A percentile compares a stretch with the other conserved stretches of the same genome.
These are phyloP conservation scores for Solanum arcanum DNA, from an alignment of 257 asterid species.

Conservation along the genomic window DNA sequence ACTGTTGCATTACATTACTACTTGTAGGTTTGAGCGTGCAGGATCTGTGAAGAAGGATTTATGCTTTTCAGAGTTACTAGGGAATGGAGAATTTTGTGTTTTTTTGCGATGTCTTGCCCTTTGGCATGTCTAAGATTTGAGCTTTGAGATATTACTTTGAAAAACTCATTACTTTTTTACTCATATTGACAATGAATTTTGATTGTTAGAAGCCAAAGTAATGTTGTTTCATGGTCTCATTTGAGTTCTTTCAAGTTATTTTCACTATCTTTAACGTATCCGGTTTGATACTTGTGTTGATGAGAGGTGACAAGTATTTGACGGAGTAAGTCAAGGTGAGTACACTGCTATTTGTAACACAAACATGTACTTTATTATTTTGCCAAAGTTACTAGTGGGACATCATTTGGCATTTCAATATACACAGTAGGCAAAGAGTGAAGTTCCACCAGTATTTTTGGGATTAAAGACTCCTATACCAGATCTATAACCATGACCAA, in stretches of 20 bases:
- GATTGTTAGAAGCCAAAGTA: not conserved
- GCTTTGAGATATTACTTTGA: not conserved
- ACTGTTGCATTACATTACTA: not conserved
- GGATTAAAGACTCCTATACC: not conserved
- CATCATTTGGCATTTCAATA: not conserved
- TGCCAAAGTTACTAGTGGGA: not conserved
- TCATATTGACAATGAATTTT: not conserved
- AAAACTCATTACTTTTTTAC: not conserved
- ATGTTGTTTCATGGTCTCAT: not conserved
- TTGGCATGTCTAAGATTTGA: not conserved
- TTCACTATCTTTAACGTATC: not conserved
- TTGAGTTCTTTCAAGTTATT: not conserved
- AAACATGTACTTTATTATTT: not conserved
- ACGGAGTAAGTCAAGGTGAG: no score
- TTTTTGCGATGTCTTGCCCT: no score
- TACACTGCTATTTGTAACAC: no score
- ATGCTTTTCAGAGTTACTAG: not conserved
- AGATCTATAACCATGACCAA: constrained; percentile 29
- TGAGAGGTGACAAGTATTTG: not conserved
- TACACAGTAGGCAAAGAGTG: constrained; percentile 38
- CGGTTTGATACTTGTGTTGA: not conserved
- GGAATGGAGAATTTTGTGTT: not conserved
- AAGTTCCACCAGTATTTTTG: constrained; percentile 21
- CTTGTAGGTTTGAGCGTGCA: constrained; percentile 24
- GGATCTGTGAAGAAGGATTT: constrained; percentile 9